A percentile compares a stretch with the other conserved stretches of the same genome.
phyloP scores from a whole-genome alignment of 2,329 filamentous ascomycete genomes.

The Scedosporium aurantiacum region DNA sequence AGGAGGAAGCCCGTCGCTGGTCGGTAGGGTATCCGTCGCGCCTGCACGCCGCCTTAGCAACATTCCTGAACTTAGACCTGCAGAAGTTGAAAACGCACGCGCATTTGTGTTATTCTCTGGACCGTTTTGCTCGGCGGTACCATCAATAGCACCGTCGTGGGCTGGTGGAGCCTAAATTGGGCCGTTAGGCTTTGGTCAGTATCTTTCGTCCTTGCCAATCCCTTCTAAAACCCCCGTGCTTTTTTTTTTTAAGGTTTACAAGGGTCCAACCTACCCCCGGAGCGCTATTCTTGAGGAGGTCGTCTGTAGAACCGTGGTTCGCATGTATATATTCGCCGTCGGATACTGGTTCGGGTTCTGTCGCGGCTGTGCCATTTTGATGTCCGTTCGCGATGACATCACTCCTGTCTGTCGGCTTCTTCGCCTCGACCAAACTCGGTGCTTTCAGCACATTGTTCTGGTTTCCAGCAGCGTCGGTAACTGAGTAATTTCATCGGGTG shows the following conservation, averaged over 20 bases:
- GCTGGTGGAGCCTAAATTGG: not conserved
- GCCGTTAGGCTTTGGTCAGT: not conserved
- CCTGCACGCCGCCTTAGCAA: not conserved
- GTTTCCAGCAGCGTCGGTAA: conserved; percentile 33
- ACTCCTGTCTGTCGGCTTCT: not conserved
- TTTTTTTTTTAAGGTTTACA: not conserved
- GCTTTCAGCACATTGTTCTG: conserved; percentile 33
- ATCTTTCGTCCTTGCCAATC: not conserved
- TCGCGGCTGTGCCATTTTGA: not conserved
- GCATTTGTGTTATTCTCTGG: not conserved
- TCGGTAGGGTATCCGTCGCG: not conserved
- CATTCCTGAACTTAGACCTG: not conserved
- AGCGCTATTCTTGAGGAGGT: not conserved
- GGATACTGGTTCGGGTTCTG: not conserved
- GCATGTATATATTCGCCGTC: not conserved
- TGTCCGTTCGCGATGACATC: not conserved
- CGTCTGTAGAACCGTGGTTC: not conserved
- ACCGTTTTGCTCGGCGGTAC: not conserved
- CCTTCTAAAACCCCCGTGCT: no score
- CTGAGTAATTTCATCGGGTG: conserved; percentile 12
- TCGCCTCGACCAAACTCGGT: not conserved
- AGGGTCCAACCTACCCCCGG: not conserved
- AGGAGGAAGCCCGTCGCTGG: not conserved
- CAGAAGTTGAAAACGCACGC: not conserved
- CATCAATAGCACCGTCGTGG: not conserved